Base-by-base conservation (phyloP, 1,284 basidiomycete species). In the Fomes fomentarius region DNA sequence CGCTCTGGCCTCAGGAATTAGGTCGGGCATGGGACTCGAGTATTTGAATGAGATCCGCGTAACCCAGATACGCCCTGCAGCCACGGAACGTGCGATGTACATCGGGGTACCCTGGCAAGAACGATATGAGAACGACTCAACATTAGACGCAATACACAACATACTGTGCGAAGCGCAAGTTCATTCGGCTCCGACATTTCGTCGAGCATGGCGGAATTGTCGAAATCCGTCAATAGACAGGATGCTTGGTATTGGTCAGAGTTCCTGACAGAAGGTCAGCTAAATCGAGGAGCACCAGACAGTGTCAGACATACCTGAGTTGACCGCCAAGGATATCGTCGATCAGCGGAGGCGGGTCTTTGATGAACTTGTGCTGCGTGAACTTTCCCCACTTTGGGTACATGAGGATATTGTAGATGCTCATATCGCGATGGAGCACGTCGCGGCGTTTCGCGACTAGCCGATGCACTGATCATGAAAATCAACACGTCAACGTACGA, bases 381-480 rank as follows among this genome's bases (percentile, higher is more conserved):
- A 42, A 34, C 6, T 31, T n/a, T 19, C 28, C 43, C 22, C 25
- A 43, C 9, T 28, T 30, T 1, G 55, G 55, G n/a, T 57, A 57
- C 47, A 53, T 47, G 12, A 57, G 44, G 25, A 52, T 46, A 26
- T 56, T 52, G 17, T 31, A 26, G 19, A 56, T 33, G 9, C 45
- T 48, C 46, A 56, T 56, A n/a, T 56, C 55, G n/a, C 50, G 41
- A 44, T 56, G 55, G 7, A 56, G 31, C 1, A 56, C 19, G 1
- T 17, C 30, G 1, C 42, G 37, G 0, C 25, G n/a, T 1, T 7
- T 10, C 1, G 39, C 38, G 2, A 57, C 9, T 2, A 38, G 46
- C 1, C 56, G 50, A 19, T 57, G 56, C 0, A 53, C 56, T 57
- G 24, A n/a, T n/a, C n/a, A n/a, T n/a, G n/a, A n/a, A n/a, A n/a